Percentiles rank a stretch among this genome's conserved stretches.
Evolutionary conservation across 768 basidiomycete genomes (phyloP).

Genomic region (Rubroboletus pulcherrimus): DNA sequence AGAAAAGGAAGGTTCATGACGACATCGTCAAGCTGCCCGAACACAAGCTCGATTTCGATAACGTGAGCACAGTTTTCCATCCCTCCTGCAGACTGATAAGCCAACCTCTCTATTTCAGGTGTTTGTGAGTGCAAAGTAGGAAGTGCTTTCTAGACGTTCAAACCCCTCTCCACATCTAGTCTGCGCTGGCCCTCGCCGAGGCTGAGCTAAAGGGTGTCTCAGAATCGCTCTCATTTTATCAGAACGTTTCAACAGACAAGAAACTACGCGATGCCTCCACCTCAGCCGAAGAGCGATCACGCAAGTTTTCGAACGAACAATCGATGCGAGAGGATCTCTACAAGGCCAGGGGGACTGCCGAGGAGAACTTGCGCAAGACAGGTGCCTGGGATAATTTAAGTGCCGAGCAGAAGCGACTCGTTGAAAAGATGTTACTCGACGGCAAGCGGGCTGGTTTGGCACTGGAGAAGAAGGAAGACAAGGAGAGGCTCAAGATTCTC

Average conservation of each 20-base stretch:
- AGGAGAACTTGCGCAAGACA: slow-evolving; percentile 61
- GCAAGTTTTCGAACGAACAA: slow-evolving; percentile 68
- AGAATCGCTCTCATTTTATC: slow-evolving; percentile 71
- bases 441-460: slow-evolving; percentile 75
- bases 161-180: slow-evolving; percentile 33
- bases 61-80: slow-evolving; percentile 41
- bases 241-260: slow-evolving; percentile 71
- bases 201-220: slow-evolving; percentile 45
- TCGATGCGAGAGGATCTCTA: slow-evolving; percentile 81
- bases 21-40: slow-evolving; percentile 54
- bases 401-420: slow-evolving; percentile 68
- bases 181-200: slow-evolving; percentile 58
- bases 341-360: slow-evolving; percentile 61
- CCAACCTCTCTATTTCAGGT: slow-evolving; percentile 41
- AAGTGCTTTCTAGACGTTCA: slow-evolving; percentile 14
- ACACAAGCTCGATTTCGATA: slow-evolving; percentile 60
- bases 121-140: slow-evolving; percentile 48
- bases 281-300: slow-evolving; percentile 59
- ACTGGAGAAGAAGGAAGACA: slow-evolving; percentile 57
- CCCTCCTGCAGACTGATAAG: neutral
- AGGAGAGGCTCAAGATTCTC: slow-evolving; percentile 51
- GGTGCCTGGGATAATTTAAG: slow-evolving; percentile 58
- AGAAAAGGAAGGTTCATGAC: slow-evolving; percentile 53
- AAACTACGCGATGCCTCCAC: slow-evolving; percentile 76
- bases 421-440: slow-evolving; percentile 75